Percentiles rank a stretch among this genome's conserved stretches.
Conservation (phyloP, 306 rosid species). For the Cercis canadensis region DNA sequence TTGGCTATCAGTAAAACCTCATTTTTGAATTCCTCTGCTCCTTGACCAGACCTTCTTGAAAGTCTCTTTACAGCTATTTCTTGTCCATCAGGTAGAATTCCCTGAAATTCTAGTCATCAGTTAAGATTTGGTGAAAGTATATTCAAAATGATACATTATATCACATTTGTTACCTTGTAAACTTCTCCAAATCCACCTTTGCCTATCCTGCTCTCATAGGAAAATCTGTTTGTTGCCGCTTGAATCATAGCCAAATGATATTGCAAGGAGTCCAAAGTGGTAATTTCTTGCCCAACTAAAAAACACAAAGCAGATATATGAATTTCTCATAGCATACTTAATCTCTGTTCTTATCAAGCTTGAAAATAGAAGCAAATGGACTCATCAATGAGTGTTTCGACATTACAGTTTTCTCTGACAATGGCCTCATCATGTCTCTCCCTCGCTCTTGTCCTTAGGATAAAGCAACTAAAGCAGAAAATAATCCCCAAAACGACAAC, state of each 20-base stretch:
- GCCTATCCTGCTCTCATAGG: constrained; percentile 47
- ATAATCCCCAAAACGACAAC: constrained; percentile 30
- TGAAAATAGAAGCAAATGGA: constrained; percentile 5
- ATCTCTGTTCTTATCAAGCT: background rate
- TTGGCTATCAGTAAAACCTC: constrained; percentile 69
- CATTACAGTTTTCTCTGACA: constrained; percentile 39
- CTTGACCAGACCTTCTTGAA: constrained; percentile 61
- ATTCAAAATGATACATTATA: background rate
- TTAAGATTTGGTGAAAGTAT: background rate
- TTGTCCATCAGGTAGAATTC: constrained; percentile 47
- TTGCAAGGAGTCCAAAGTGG: constrained; percentile 52
- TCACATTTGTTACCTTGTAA: constrained; percentile 51
- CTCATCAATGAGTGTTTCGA: background rate
- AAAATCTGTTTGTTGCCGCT: constrained; percentile 58
- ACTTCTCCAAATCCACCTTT: constrained; percentile 76
- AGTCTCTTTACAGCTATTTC: constrained; percentile 76
- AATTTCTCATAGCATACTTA: background rate
- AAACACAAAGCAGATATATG: background rate
- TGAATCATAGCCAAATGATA: constrained; percentile 53
- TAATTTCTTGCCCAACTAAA: constrained; percentile 41
- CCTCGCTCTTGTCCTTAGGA: constrained; percentile 32
- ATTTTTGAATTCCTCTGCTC: constrained; percentile 65
- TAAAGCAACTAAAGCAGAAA: constrained; percentile 28
- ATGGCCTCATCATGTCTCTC: constrained; percentile 24
- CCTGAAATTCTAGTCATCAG: background rate